Base-by-base conservation (phyloP, 257 asterid genomes). In the Voacanga thouarsii region DNA sequence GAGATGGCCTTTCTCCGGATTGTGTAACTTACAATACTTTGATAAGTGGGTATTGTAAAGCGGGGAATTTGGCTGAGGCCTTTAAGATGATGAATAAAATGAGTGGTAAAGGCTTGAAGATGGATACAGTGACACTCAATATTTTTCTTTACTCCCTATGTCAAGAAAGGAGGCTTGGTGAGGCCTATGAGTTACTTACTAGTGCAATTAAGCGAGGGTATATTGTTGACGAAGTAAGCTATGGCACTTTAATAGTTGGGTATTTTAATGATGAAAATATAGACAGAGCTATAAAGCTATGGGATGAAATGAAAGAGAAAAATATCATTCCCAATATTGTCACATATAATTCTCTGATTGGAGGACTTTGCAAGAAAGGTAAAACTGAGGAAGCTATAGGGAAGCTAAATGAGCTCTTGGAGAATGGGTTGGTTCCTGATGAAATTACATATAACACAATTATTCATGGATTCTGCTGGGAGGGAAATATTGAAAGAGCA, bases 381-480 rank as follows among this genome's bases (percentile, higher is more conserved):
- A 90, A 86, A 81, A 89, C 89, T 9, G 94, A 87, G 56, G 50
- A 83, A 67, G 97, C 97, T 24, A 89, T 91, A 21, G 37, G 57
- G 39, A 92, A 85, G 86, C 81, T 92, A 68, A 84, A 90, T 51
- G 97, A 94, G 65, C 89, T 94, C 19, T 75, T 90, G 84, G 94
- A 90, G 82, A 85, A 83, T 45, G 97, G 96, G 26, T 81, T 94
- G 82, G 88, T 87, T 74, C 97, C 98, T 16, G 89, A 94, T 86
- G 97, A 88, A 75, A 88, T 86, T 39, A 92, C 98, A 4, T 92
- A 87, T 81, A 90, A 94, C 81, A 88, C 97, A 11, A 92, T 94
- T 63, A 94, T 94, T 84, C 96, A 87, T 14, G 97, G 97, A 26
- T 92, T 84, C 66, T 90, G 94, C 69, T 84, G 90, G 94, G 97